Percentiles rank a stretch among this genome's conserved stretches.
Evolutionary conservation across 1,139 yeast genomes (phyloP).

Genomic region (Kluyveromyces sp.): DNA sequence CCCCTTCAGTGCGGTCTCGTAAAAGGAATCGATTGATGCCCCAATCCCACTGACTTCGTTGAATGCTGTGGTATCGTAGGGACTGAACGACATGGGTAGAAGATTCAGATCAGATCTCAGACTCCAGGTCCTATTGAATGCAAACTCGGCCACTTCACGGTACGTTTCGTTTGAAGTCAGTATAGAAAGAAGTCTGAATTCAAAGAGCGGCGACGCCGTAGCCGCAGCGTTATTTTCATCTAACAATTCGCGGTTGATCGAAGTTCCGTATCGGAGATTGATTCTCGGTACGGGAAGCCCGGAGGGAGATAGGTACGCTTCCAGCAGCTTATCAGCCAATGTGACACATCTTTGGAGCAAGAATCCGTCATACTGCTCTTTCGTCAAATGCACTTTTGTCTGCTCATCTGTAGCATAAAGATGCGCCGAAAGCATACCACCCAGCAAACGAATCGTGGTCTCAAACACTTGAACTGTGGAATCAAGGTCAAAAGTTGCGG

Average conservation of each 20-base stretch:
- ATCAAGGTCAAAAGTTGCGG: conserved; percentile 47
- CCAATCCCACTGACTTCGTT: conserved; percentile 74
- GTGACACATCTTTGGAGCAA: conserved; percentile 63
- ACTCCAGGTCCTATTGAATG: conserved; percentile 69
- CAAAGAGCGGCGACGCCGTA: conserved; percentile 74
- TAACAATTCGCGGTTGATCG: conserved; percentile 32
- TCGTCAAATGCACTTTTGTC: conserved; percentile 38
- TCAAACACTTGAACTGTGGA: conserved; percentile 83
- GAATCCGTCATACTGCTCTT: conserved; percentile 55
- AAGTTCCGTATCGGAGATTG: conserved; percentile 50
- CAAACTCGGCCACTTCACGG: conserved; percentile 51
- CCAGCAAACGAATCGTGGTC: conserved; percentile 69
- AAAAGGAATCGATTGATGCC: conserved; percentile 89
- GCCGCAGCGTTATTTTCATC: conserved; percentile 81
- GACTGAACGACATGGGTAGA: conserved; percentile 73
- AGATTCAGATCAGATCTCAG: conserved; percentile 55
- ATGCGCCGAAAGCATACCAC: conserved; percentile 75
- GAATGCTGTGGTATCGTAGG: conserved; percentile 48
- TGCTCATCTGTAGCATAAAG: conserved; percentile 55
- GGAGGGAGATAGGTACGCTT: conserved; percentile 54
- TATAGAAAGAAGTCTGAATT: conserved; percentile 64
- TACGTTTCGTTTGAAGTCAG: conserved; percentile 69
- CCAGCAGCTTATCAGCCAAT: conserved; percentile 58
- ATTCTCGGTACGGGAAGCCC: conserved; percentile 70
- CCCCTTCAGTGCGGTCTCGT: conserved; percentile 79